Conservation (phyloP, 1,284 basidiomycete genomes). For the Apiotrichum brassicae region DNA sequence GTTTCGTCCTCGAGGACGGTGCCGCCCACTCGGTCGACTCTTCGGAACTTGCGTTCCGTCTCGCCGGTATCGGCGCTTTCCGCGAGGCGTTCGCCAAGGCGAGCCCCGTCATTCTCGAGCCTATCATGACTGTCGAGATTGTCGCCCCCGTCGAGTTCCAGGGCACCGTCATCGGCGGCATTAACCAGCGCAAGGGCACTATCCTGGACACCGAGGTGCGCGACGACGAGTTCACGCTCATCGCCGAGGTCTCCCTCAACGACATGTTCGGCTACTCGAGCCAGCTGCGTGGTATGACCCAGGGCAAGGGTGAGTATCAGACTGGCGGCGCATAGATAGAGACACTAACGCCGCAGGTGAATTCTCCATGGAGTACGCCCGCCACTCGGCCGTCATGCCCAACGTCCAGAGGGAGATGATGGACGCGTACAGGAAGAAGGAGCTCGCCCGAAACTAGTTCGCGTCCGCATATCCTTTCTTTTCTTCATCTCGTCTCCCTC, state of each 20-base stretch:
- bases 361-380: slow-evolving; percentile 95
- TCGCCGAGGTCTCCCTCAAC: slow-evolving; percentile 88
- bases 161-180: slow-evolving; percentile 87
- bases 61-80: slow-evolving; percentile 87
- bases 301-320: slow-evolving; percentile 67
- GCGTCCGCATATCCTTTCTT: neutral
- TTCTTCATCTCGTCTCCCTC: no score
- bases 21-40: slow-evolving; percentile 94
- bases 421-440: slow-evolving; percentile 57
- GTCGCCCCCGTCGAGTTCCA: slow-evolving; percentile 96
- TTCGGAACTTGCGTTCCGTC: slow-evolving; percentile 89
- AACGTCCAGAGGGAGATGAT: slow-evolving; percentile 78
- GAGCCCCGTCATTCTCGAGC: slow-evolving; percentile 80
- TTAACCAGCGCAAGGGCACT: slow-evolving; percentile 89
- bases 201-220: slow-evolving; percentile 95
- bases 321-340: no score
- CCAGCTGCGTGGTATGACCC: slow-evolving; percentile 84
- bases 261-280: slow-evolving; percentile 99
- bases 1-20: slow-evolving; percentile 88
- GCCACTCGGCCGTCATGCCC: slow-evolving; percentile 79
- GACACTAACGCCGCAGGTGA: slow-evolving; percentile 46
- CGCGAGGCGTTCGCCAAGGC: slow-evolving; percentile 79
- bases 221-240: slow-evolving; percentile 92
- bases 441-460: slow-evolving; percentile 6
- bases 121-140: slow-evolving; percentile 97